These are phyloP conservation scores for Pestalotiopsis sp. DNA, from an alignment of 2,329 filamentous ascomycete species.

Conservation along the genomic window DNA sequence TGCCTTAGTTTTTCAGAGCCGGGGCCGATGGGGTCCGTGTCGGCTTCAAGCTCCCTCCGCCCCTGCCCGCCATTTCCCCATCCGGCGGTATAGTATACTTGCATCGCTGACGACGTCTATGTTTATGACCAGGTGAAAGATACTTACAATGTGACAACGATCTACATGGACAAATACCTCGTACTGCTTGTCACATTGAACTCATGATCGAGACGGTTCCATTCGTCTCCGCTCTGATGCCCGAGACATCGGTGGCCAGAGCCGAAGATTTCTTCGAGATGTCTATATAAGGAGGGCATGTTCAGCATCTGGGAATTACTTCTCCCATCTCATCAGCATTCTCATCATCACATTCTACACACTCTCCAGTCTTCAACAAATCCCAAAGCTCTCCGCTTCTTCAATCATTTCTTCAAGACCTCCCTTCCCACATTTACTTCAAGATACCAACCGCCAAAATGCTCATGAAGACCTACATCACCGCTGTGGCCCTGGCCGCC, in stretches of 20 bases:
- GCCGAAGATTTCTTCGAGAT: background rate
- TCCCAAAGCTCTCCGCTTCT: background rate
- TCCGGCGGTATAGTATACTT: background rate
- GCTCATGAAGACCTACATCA: conserved; percentile 8
- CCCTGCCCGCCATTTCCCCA: background rate
- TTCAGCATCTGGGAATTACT: background rate
- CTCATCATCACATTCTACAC: background rate
- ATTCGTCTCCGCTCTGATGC: background rate
- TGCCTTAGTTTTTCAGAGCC: background rate
- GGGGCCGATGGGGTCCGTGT: conserved; percentile 4
- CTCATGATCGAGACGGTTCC: background rate
- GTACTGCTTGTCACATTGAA: background rate
- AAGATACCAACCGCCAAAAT: background rate
- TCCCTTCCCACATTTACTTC: background rate
- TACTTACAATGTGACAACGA: background rate
- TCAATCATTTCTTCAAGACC: background rate
- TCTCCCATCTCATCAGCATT: background rate
- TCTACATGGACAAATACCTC: background rate
- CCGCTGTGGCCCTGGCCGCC: conserved; percentile 1
- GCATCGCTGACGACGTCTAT: background rate
- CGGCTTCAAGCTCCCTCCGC: background rate
- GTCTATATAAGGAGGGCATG: background rate
- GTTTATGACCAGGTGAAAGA: background rate
- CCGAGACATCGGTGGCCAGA: background rate
- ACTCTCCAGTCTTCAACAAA: background rate